These are phyloP conservation scores for Fusarium sp. DNA, from an alignment of 2,329 filamentous ascomycete species.

Conservation along the genomic window DNA sequence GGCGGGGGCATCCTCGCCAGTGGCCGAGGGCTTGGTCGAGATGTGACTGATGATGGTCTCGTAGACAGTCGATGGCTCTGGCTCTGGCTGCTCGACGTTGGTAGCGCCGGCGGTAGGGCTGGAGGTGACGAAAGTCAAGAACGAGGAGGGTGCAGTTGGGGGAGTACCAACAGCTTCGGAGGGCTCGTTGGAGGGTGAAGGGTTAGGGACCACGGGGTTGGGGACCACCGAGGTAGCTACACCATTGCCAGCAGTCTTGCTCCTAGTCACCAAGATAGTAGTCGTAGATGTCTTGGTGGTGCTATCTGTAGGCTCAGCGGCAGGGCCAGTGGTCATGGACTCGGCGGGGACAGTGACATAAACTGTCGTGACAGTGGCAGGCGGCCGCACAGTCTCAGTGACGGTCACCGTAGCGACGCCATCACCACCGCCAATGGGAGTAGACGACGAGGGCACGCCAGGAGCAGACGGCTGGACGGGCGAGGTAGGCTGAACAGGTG, in stretches of 20 bases:
- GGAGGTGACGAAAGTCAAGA: conserved; percentile 35
- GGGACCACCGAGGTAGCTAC: conserved; percentile 3
- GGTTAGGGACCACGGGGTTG: neutral
- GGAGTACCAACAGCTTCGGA: conserved; percentile 7
- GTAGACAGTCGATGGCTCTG: neutral
- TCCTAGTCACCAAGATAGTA: conserved; percentile 36
- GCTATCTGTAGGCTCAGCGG: conserved; percentile 16
- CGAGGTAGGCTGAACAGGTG: conserved; percentile 15
- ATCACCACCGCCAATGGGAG: conserved; percentile 12
- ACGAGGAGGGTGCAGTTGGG: conserved; percentile 32
- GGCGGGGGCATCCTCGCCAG: neutral
- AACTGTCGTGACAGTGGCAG: conserved; percentile 54
- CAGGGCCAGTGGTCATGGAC: conserved; percentile 20
- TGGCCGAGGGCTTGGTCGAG: neutral
- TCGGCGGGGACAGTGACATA: conserved; percentile 51
- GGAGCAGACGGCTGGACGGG: conserved; percentile 26
- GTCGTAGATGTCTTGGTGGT: conserved; percentile 40
- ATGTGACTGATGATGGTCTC: neutral
- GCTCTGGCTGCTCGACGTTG: neutral
- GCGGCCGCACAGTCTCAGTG: conserved; percentile 54
- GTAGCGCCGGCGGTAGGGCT: conserved; percentile 14
- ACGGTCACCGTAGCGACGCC: conserved; percentile 47
- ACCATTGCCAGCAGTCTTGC: neutral
- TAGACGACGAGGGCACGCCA: conserved; percentile 19
- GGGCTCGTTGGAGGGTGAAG: conserved; percentile 11